These are phyloP conservation scores for Phytophthora podocarpi DNA, from an alignment of 352 stramenopile species.

Conservation along the genomic window DNA sequence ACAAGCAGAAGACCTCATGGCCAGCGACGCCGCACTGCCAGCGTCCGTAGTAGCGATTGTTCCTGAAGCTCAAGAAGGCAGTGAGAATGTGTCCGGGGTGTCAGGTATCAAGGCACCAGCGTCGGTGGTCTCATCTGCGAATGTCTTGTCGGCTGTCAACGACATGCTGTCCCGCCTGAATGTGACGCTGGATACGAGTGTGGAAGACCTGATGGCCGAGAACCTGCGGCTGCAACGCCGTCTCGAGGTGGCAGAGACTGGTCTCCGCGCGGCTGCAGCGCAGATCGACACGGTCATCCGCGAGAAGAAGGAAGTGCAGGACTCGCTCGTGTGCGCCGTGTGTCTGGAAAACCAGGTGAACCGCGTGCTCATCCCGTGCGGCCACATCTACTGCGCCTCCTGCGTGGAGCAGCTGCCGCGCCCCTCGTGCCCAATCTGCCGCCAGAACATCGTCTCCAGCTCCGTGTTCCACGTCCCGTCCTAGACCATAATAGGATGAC, in stretches of 20 bases:
- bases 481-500: constrained; percentile 13
- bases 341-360: constrained; percentile 86
- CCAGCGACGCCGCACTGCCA: constrained; percentile 10
- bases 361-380: constrained; percentile 81
- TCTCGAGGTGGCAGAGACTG: constrained; percentile 68
- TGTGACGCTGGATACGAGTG: constrained; percentile 64
- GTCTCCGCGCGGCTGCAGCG: constrained; percentile 51
- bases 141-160: constrained; percentile 78
- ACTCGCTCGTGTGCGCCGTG: constrained; percentile 79
- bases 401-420: constrained; percentile 69
- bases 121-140: constrained; percentile 37
- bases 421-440: constrained; percentile 73
- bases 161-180: constrained; percentile 75
- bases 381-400: constrained; percentile 80
- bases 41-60: constrained; percentile 34
- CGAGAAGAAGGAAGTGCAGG: constrained; percentile 76
- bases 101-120: not conserved
- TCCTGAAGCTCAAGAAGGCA: constrained; percentile 16
- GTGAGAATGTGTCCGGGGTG: constrained; percentile 13
- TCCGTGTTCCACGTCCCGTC: constrained; percentile 76
- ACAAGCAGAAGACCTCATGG: not conserved
- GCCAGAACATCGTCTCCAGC: constrained; percentile 59
- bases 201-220: constrained; percentile 70
- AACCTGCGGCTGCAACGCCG: constrained; percentile 66
- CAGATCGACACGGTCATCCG: constrained; percentile 74